phyloP scores from a whole-genome alignment of 352 stramenopile species.

The Aphanomyces astaci region DNA sequence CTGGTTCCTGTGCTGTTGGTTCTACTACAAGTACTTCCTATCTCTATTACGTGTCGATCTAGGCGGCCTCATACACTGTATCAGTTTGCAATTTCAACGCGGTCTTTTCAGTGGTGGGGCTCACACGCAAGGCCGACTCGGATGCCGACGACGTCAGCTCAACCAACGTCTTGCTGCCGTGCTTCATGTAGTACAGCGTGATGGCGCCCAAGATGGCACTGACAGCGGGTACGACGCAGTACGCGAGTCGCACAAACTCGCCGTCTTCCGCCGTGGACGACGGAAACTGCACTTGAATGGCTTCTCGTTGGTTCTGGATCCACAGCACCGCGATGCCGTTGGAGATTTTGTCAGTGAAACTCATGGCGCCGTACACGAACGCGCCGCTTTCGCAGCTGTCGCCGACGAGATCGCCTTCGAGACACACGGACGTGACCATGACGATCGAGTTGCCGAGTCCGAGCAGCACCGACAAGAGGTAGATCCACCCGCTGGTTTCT shows the following conservation, averaged over 20 bases:
- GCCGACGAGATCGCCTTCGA: conserved; percentile 73
- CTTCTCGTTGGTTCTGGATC: conserved; percentile 73
- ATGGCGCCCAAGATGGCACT: conserved; percentile 46
- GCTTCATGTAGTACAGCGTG: conserved; percentile 68
- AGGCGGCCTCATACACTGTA: not conserved
- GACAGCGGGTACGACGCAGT: conserved; percentile 62
- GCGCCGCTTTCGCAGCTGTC: conserved; percentile 75
- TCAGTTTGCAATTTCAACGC: too few relatives aligned
- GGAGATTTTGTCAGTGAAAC: conserved; percentile 83
- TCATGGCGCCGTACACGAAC: conserved; percentile 83
- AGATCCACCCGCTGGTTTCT: conserved; percentile 58
- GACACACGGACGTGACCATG: conserved; percentile 79
- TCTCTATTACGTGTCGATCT: not conserved
- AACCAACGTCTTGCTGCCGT: conserved; percentile 34
- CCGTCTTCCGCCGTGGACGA: conserved; percentile 34
- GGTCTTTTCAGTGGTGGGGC: not conserved
- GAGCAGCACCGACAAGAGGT: conserved; percentile 56
- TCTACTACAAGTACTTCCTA: not conserved
- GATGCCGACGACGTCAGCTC: not conserved
- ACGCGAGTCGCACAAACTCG: conserved; percentile 65
- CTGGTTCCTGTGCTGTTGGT: too few relatives aligned
- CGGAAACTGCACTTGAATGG: conserved; percentile 37
- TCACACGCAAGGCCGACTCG: not conserved
- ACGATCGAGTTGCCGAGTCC: conserved; percentile 82
- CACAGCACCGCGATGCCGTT: conserved; percentile 74